These are phyloP conservation scores for Paramecium primaurelia DNA, from an alignment of 73 alveolate species.

Conservation along the genomic window DNA sequence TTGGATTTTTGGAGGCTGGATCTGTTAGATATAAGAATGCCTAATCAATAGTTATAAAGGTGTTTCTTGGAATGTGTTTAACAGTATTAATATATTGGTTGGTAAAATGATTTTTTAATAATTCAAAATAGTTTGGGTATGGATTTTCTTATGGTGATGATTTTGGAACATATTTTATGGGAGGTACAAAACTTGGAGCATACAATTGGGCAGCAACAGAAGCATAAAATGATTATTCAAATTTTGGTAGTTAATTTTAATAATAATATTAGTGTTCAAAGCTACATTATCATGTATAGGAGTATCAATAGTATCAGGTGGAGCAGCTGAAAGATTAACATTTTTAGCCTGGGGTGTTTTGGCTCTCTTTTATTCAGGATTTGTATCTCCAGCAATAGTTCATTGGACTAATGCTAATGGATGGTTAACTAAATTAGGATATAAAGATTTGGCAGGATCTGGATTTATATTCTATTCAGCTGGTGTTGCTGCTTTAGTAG, in stretches of 20 bases:
- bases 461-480: slow-evolving; percentile 15
- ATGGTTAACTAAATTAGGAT: not conserved
- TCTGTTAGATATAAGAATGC: slow-evolving; percentile 37
- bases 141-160: slow-evolving; percentile 27
- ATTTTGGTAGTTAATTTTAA: not conserved
- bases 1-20: slow-evolving; percentile 23
- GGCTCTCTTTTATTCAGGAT: slow-evolving; percentile 15
- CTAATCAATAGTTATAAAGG: slow-evolving; percentile 18
- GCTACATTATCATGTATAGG: not conserved
- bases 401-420: slow-evolving; percentile 1
- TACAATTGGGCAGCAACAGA: slow-evolving; percentile 18
- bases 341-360: slow-evolving; percentile 22
- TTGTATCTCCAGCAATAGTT: not conserved
- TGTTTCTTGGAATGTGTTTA: not conserved
- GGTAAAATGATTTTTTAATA: not conserved
- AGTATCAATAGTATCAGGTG: not conserved
- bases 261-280: not conserved
- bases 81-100: slow-evolving; percentile 10
- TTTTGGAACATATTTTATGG: not conserved
- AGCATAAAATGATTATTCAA: slow-evolving; percentile 1
- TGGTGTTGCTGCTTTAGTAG: not conserved
- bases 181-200: slow-evolving; percentile 19
- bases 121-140: slow-evolving; percentile 25
- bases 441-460: slow-evolving; percentile 14
- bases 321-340: slow-evolving; percentile 40